A percentile compares a stretch with the other conserved stretches of the same genome.
Evolutionary conservation across 345 rosid species (phyloP).

Genomic region (Orychophragmus violaceus): DNA sequence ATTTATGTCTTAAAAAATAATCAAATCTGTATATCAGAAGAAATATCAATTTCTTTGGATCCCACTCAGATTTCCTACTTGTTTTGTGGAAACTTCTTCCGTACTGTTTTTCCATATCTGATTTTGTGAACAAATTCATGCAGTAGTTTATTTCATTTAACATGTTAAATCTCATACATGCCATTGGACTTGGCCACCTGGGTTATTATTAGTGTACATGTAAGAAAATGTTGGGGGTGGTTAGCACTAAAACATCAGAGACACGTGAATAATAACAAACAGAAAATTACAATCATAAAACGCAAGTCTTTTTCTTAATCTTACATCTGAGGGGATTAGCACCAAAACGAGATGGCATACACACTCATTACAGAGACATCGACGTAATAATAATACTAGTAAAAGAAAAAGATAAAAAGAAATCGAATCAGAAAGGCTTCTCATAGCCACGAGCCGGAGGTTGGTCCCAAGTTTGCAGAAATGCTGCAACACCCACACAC

Average conservation of each 20-base stretch:
- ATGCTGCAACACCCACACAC: slow-evolving; percentile 42
- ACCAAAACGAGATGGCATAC: slow-evolving; percentile 2
- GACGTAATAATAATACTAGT: not conserved
- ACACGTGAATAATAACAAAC: not conserved
- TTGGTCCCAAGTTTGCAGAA: slow-evolving; percentile 78
- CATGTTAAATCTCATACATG: not conserved
- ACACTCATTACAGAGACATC: slow-evolving; percentile 7
- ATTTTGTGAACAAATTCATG: too few species aligned
- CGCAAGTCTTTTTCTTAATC: not conserved
- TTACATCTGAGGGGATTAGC: not conserved
- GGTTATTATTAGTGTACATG: not conserved
- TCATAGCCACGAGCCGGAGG: slow-evolving; percentile 59
- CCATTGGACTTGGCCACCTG: not conserved
- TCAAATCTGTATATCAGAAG: not conserved
- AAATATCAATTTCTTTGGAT: not conserved
- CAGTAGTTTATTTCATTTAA: too few species aligned
- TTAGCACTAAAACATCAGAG: not conserved
- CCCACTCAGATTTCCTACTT: not conserved
- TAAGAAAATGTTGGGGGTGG: not conserved
- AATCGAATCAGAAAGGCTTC: slow-evolving; percentile 61
- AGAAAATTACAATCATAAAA: slow-evolving; percentile 3
- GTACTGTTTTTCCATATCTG: too few species aligned
- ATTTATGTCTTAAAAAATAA: not conserved
- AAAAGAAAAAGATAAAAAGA: not conserved
- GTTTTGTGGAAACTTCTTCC: not conserved